Evolutionary conservation across 345 rosid species (phyloP), one percentile per base, ranked within the genome.

Genomic region (rapeseed (Brassica napus)): DNA sequence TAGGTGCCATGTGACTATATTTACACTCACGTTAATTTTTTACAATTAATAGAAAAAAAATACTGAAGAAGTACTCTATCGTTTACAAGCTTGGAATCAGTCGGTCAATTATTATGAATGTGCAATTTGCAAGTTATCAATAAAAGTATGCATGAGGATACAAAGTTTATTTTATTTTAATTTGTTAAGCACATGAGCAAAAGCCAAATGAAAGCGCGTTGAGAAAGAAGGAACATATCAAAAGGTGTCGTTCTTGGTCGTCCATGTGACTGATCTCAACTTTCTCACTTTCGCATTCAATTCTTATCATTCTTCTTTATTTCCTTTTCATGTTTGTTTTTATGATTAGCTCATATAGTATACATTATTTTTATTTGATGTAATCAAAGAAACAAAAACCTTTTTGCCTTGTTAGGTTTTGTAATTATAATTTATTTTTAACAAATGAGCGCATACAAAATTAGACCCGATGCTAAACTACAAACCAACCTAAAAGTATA

Each of bases 191-290:
- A 68, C 59, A 74, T 69, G 68, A 71, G 24, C 55, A 55, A 64
- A 69, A 28, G 32, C 6, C 1, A 73, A 59, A 68, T 21, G 62
- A 58, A 80, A 75, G 69, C 83, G 83, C 83, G 83, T 75, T 10
- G 76, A 70, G 26, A 74, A 74, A 68, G 11, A 9, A 65, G 24
- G 49, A 58, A n/a, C 2, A 34, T 28, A 6, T 5, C 0, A 31
- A 31, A 64, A 70, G 5, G 64, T 71, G 69, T 71, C 69, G 44
- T 37, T 65, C 28, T 81, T 75, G 69, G 67, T 68, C 60, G 57
- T 68, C 76, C 87, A 83, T 81, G 86, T 83, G 88, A 84, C 68
- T 60, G 71, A 39, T 79, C 89, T 86, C 80, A 73, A 68, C 81
- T 68, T 81, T 72, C 77, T 39, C 76, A 42, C 66, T 79, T 77